phyloP scores from a whole-genome alignment of 2,329 filamentous ascomycete species.

The Trichoderma harzianum region DNA sequence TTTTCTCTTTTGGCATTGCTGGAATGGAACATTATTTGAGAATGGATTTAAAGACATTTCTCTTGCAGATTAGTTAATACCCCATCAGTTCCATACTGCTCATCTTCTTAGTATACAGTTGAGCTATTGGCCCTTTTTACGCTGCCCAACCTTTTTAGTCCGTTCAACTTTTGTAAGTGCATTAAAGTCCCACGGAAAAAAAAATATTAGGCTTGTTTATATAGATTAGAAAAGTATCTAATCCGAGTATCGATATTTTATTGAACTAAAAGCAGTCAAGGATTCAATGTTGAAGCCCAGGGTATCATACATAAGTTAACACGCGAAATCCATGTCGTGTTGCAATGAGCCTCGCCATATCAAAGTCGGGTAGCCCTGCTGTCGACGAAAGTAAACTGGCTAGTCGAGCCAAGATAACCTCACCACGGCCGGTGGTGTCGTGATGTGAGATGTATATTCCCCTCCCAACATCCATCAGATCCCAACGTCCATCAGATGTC shows the following conservation, averaged over 20 bases:
- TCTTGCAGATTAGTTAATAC: neutral
- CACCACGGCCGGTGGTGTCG: neutral
- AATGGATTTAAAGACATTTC: neutral
- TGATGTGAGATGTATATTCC: neutral
- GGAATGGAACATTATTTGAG: neutral
- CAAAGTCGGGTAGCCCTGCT: neutral
- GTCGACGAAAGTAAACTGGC: neutral
- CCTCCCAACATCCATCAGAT: neutral
- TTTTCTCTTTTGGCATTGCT: neutral
- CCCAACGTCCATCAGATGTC: neutral
- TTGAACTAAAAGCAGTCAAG: neutral
- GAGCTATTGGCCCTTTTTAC: neutral
- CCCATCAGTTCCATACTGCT: neutral
- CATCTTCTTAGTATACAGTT: neutral
- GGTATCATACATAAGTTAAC: neutral
- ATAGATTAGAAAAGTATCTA: neutral
- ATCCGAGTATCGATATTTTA: neutral
- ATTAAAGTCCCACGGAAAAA: neutral
- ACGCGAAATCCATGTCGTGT: neutral
- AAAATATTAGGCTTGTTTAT: neutral
- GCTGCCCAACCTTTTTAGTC: neutral
- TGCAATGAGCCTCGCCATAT: neutral
- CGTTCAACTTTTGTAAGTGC: neutral
- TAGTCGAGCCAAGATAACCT: neutral
- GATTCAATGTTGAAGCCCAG: neutral